A percentile compares a stretch with the other conserved stretches of the same genome.
These are phyloP conservation scores for Sporothrix curviconia DNA, from an alignment of 2,329 filamentous ascomycete genomes.

Conservation along the genomic window DNA sequence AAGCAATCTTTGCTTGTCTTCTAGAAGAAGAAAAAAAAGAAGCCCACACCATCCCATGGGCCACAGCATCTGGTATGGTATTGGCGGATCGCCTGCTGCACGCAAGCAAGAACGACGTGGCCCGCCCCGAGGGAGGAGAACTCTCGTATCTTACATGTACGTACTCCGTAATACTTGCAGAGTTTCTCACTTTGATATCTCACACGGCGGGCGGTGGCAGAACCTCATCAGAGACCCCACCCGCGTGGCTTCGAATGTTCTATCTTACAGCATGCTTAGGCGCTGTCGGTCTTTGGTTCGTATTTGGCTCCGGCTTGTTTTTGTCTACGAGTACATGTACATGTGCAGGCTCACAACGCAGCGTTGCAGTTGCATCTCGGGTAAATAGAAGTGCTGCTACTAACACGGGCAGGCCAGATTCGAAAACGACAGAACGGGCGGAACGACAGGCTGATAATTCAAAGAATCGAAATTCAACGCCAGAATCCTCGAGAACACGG, in stretches of 20 bases:
- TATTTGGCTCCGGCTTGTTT: background rate
- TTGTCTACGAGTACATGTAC: background rate
- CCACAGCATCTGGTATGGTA: background rate
- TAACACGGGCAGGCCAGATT: background rate
- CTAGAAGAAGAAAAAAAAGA: too few species aligned
- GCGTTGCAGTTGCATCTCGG: constrained; percentile 7
- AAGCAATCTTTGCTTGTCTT: too few species aligned
- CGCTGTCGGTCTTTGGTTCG: background rate
- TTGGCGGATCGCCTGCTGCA: background rate
- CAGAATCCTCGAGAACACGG: too few species aligned
- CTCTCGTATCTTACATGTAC: too few species aligned
- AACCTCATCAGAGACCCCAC: background rate
- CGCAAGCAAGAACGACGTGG: background rate
- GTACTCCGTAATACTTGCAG: too few species aligned
- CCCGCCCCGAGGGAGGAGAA: too few species aligned
- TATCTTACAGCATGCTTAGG: background rate
- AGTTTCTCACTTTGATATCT: background rate
- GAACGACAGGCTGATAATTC: too few species aligned
- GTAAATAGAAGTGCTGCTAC: too few species aligned
- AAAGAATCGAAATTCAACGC: too few species aligned
- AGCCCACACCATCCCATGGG: background rate
- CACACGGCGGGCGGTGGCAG: background rate
- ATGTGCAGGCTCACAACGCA: background rate
- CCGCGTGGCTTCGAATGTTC: too few species aligned
- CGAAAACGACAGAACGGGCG: background rate